Evolutionary conservation across 768 basidiomycete genomes (phyloP).

Genomic region (Fomitopsis serialis): DNA sequence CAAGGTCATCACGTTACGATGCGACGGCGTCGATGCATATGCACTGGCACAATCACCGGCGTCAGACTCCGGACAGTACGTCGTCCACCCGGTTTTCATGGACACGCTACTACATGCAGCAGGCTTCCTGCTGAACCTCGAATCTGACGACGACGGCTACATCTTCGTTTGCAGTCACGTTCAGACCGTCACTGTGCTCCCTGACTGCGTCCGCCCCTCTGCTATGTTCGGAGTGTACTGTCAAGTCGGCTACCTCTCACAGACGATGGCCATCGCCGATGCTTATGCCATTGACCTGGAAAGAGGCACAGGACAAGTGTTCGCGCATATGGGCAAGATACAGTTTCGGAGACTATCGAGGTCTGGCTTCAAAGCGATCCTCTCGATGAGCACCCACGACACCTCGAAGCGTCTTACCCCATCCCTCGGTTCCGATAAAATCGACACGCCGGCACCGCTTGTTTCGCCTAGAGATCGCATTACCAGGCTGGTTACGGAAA

Average conservation of each 20-base stretch:
- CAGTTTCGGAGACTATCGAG: conserved; percentile 54
- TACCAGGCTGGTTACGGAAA: conserved; percentile 32
- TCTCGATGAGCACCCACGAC: conserved; percentile 1
- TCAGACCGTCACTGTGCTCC: conserved; percentile 41
- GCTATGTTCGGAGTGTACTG: conserved; percentile 48
- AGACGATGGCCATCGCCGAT: conserved; percentile 44
- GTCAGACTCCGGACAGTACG: conserved; percentile 28
- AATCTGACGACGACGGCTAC: conserved; percentile 37
- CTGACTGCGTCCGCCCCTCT: conserved; percentile 34
- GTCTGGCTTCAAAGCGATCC: conserved; percentile 30
- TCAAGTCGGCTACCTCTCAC: conserved; percentile 37
- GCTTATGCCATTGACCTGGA: conserved; percentile 42
- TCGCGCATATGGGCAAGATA: conserved; percentile 53
- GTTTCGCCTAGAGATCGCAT: background rate
- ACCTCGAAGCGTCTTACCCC: too few species aligned
- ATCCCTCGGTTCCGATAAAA: background rate
- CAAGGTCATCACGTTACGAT: conserved; percentile 43
- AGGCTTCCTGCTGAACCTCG: conserved; percentile 64
- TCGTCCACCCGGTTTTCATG: conserved; percentile 51
- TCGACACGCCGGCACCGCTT: background rate
- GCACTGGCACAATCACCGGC: conserved; percentile 42
- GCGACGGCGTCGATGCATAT: conserved; percentile 31
- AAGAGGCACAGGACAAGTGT: conserved; percentile 29
- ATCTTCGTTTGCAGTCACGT: conserved; percentile 62
- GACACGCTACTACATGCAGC: conserved; percentile 67